A percentile compares a stretch with the other conserved stretches of the same genome.
phyloP scores from a whole-genome alignment of 768 basidiomycete species.

The Suillus subluteus region DNA sequence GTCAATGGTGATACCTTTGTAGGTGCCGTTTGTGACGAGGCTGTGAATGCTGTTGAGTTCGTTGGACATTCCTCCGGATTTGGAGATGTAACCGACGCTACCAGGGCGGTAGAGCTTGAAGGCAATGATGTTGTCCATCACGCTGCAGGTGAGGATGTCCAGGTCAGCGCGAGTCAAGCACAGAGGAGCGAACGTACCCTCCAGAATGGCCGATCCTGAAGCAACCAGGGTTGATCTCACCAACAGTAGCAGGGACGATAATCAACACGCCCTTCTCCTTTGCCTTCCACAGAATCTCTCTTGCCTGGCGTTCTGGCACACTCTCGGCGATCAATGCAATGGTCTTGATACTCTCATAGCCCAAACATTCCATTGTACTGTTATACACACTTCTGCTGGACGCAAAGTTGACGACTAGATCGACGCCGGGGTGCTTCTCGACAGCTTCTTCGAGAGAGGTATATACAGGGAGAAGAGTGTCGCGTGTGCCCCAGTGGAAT shows the following conservation, averaged over 20 bases:
- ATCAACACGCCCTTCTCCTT: constrained; percentile 87
- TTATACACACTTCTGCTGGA: constrained; percentile 92
- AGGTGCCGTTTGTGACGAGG: constrained; percentile 94
- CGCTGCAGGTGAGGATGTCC: constrained; percentile 46
- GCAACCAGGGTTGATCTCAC: constrained; percentile 99
- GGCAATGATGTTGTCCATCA: constrained; percentile 99
- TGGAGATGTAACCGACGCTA: constrained; percentile 98
- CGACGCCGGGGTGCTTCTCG: constrained; percentile 93
- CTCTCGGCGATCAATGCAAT: constrained; percentile 96
- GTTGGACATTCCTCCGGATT: constrained; percentile 99
- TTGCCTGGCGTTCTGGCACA: constrained; percentile 96
- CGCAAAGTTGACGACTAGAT: constrained; percentile 98
- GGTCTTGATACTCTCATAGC: constrained; percentile 43
- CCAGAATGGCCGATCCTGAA: constrained; percentile 99
- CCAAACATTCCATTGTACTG: constrained; percentile 90
- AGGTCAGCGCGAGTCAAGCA: not conserved
- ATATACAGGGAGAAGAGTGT: constrained; percentile 97
- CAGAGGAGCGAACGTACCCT: constrained; percentile 50
- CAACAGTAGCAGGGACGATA: constrained; percentile 96
- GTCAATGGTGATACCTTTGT: constrained; percentile 99
- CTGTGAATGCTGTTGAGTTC: constrained; percentile 99
- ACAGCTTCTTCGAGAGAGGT: constrained; percentile 89
- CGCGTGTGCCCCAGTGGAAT: constrained; percentile 99
- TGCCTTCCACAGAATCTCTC: constrained; percentile 92
- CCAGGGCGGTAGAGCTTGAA: constrained; percentile 98